A percentile compares a stretch with the other conserved stretches of the same genome.
Conservation (phyloP, 139 green algal genomes). For the Coccomyxa sp. region DNA sequence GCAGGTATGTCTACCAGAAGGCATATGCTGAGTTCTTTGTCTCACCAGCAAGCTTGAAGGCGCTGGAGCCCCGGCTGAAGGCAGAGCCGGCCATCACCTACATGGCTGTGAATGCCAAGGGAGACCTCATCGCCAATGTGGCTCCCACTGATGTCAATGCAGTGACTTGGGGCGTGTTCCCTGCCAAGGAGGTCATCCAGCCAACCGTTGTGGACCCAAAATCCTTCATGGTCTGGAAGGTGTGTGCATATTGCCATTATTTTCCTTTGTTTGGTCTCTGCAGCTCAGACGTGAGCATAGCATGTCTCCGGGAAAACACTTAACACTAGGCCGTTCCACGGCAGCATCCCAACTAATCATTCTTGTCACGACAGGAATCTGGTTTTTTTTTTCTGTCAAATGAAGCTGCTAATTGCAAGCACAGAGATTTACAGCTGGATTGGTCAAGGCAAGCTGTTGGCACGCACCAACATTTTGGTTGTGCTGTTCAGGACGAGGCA, state of each 20-base stretch:
- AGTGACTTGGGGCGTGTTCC: conserved; percentile 85
- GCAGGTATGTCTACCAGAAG: conserved; percentile 81
- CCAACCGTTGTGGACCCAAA: conserved; percentile 69
- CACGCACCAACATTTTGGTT: too few relatives aligned
- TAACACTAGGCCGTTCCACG: too few relatives aligned
- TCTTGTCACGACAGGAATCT: too few relatives aligned
- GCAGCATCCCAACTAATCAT: too few relatives aligned
- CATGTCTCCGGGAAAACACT: too few relatives aligned
- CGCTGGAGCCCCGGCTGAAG: conserved; percentile 45
- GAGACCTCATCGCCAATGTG: conserved; percentile 51
- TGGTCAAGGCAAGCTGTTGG: too few relatives aligned
- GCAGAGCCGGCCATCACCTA: conserved; percentile 53
- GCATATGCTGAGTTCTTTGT: conserved; percentile 84
- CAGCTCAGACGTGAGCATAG: neutral
- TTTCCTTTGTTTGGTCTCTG: neutral
- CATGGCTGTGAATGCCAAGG: conserved; percentile 57
- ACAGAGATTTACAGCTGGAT: too few relatives aligned
- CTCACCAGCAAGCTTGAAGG: conserved; percentile 44
- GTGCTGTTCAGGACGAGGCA: conserved; percentile 63
- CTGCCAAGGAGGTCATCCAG: conserved; percentile 78
- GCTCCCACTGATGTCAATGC: conserved; percentile 48
- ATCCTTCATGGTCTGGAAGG: conserved; percentile 75
- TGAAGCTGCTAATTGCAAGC: too few relatives aligned
- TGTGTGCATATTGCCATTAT: neutral
- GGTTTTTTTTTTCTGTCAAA: too few relatives aligned